These are phyloP conservation scores for Physcomitrellopsis africana DNA, from an alignment of 225 moss, liverwort and hornwort genomes.

Conservation along the genomic window DNA sequence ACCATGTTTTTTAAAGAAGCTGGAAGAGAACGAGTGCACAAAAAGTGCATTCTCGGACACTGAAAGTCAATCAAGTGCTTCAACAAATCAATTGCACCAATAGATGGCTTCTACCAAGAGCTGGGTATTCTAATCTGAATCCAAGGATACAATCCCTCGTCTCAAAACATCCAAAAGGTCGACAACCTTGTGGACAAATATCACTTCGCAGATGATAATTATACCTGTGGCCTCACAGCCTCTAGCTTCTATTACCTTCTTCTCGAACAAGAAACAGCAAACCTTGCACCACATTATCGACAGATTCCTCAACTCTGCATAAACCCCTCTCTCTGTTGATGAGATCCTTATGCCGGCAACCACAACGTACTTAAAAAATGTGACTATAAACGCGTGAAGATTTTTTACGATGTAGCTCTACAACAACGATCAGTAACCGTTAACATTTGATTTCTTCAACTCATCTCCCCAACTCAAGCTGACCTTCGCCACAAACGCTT, in stretches of 20 bases:
- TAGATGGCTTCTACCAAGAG: too few relatives aligned
- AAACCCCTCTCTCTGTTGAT: not conserved
- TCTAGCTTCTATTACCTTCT: not conserved
- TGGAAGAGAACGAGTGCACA: too few relatives aligned
- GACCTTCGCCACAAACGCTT: not conserved
- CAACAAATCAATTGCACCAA: too few relatives aligned
- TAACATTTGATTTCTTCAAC: not conserved
- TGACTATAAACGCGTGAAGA: not conserved
- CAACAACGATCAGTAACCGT: not conserved
- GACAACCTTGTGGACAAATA: too few relatives aligned
- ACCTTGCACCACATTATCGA: constrained; percentile 21
- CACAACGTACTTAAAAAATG: not conserved
- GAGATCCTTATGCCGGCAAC: constrained; percentile 12
- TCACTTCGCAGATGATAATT: not conserved
- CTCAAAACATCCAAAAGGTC: too few relatives aligned
- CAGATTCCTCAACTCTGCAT: constrained; percentile 13
- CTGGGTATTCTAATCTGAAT: too few relatives aligned
- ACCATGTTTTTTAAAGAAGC: too few relatives aligned
- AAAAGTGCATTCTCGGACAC: too few relatives aligned
- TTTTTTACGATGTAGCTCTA: not conserved
- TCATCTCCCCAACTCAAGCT: constrained; percentile 16
- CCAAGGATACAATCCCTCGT: too few relatives aligned
- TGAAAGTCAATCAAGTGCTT: too few relatives aligned
- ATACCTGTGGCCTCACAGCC: constrained; percentile 15
- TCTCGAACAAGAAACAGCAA: too few relatives aligned